Percentiles rank a stretch among this genome's conserved stretches.
Evolutionary conservation across 192 early-diverging fungal genomes (phyloP).

Genomic region (Mortierella hygrophila): DNA sequence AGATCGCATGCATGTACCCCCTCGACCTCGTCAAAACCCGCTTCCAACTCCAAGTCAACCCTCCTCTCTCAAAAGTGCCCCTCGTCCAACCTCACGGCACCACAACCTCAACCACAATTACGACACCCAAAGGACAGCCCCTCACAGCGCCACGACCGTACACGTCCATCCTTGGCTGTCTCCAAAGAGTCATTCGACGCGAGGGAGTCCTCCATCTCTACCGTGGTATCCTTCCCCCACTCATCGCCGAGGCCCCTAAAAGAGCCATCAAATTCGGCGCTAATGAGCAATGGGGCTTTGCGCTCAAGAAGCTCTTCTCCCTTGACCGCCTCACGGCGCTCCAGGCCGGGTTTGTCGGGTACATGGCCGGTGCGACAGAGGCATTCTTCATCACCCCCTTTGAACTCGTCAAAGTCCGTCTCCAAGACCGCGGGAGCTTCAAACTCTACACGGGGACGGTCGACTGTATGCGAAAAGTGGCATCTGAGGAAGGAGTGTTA

Average conservation of each 20-base stretch:
- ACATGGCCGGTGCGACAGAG: conserved; percentile 89
- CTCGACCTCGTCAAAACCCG: conserved; percentile 95
- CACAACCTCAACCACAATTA: not conserved
- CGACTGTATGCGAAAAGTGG: conserved; percentile 81
- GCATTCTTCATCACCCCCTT: conserved; percentile 87
- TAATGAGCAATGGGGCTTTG: conserved; percentile 83
- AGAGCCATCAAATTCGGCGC: conserved; percentile 94
- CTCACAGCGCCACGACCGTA: conserved; percentile 70
- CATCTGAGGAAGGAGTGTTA: conserved; percentile 77
- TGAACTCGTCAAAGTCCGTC: conserved; percentile 92
- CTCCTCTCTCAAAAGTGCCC: not conserved
- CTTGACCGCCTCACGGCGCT: conserved; percentile 78
- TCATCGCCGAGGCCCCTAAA: conserved; percentile 94
- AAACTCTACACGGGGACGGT: conserved; percentile 81
- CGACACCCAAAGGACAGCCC: not conserved
- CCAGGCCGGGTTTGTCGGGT: conserved; percentile 86
- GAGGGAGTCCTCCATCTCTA: conserved; percentile 84
- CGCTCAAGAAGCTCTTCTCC: conserved; percentile 77
- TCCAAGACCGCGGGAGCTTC: conserved; percentile 79
- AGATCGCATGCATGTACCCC: conserved; percentile 92
- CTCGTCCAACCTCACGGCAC: not conserved
- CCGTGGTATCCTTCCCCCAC: conserved; percentile 89
- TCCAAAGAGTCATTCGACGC: conserved; percentile 86
- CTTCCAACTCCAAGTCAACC: conserved; percentile 73
- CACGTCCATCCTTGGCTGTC: conserved; percentile 85